Evolutionary conservation across 2,329 filamentous ascomycete species (phyloP).

Genomic region (Cladosporium sp.): DNA sequence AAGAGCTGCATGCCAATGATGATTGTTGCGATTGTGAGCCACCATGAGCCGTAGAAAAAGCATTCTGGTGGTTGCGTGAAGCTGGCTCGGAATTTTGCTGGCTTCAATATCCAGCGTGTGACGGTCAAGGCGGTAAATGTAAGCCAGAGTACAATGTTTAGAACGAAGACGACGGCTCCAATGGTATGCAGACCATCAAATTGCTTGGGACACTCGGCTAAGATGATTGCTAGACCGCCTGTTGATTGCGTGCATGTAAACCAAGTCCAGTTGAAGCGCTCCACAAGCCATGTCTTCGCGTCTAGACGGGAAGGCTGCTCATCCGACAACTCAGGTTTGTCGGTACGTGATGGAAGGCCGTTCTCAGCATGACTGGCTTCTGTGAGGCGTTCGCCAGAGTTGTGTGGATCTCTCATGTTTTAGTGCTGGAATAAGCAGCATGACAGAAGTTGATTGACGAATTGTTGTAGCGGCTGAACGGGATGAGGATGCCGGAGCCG

Average conservation of each 20-base stretch:
- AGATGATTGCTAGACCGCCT: conserved; percentile 50
- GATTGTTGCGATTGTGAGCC: conserved; percentile 43
- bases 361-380: not conserved
- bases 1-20: conserved; percentile 69
- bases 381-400: not conserved
- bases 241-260: conserved; percentile 53
- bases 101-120: conserved; percentile 50
- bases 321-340: not conserved
- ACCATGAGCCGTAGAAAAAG: conserved; percentile 51
- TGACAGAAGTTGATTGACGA: not conserved
- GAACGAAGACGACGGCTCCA: conserved; percentile 54
- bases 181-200: conserved; percentile 56
- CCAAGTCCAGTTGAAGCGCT: conserved; percentile 21
- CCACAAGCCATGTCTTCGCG: conserved; percentile 14
- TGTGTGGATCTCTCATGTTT: not conserved
- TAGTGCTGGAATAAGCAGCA: not conserved
- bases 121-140: conserved; percentile 46
- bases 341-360: not conserved
- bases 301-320: conserved; percentile 1
- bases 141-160: conserved; percentile 46
- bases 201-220: conserved; percentile 46
- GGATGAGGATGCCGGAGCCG: conserved; percentile 6
- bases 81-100: conserved; percentile 48
- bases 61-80: conserved; percentile 54
- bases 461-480: not conserved